Base-by-base conservation (phyloP, 805 yeast species). In the Candida schatavii region DNA sequence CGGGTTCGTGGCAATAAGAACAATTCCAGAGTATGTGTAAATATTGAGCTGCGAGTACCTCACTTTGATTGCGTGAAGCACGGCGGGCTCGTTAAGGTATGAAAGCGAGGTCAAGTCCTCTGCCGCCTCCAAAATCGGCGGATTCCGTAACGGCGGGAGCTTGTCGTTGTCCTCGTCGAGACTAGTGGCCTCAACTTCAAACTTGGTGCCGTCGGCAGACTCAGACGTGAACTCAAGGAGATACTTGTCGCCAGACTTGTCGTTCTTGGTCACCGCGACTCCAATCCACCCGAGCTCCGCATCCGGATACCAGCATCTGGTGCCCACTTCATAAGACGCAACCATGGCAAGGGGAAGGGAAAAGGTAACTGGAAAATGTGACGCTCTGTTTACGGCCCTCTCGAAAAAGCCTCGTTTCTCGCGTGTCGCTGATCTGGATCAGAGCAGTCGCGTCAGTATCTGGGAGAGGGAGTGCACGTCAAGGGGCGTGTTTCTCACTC, bases 11-110 rank as follows among this genome's bases (percentile, higher is more conserved):
- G 99, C 99, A 57, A 91, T 91, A 59, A 91, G 77, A 37, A 91
- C 99, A 42, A 91, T 93, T 62, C 99, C 99, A 1, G 96, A 87
- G 61, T 91, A 91, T 2, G 99, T 93, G 64, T 91, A 91, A 46
- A 91, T 91, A 60, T 84, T 87, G 54, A 91, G 77, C 60, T 88
- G 97, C 28, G 89, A 75, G 59, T 93, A 91, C 51, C 99, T 80
- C 47, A 86, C 79, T 56, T 81, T 84, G 60, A 93, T 91, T 15
- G 98, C 97, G 56, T 90, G 95, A 51, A 91, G 75, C 37, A 91
- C 97, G 1, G 97, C 95, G 1, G 99, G 98, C 62, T 91, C 99
- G 62, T 91, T 91, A 54, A 93, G 71, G 59, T 91, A 90, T 0
- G 97, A 89, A 42, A 91, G 74, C 41, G 89, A 83, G 2, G 98